Conservation (phyloP, 2,329 filamentous ascomycete species). For the Orbilia quercus region DNA sequence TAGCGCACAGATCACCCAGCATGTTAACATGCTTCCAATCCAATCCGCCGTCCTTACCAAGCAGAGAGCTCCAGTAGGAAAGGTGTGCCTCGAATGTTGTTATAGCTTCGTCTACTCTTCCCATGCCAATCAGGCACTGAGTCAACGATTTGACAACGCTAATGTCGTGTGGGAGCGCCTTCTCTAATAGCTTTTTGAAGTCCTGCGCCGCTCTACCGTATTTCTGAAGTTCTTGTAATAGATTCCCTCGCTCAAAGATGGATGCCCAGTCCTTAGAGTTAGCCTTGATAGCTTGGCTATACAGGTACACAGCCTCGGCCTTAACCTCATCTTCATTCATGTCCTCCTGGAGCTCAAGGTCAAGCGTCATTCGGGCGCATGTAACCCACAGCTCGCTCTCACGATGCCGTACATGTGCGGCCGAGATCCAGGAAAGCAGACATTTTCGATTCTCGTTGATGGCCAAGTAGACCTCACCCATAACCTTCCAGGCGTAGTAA, state of each 20-base stretch:
- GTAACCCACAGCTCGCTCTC: slow-evolving; percentile 71
- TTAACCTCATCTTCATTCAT: slow-evolving; percentile 66
- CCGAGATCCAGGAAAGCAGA: slow-evolving; percentile 71
- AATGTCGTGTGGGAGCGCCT: slow-evolving; percentile 67
- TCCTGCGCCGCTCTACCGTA: slow-evolving; percentile 65
- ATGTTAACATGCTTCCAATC: slow-evolving; percentile 86
- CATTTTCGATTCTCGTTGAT: slow-evolving; percentile 70
- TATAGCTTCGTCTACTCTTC: slow-evolving; percentile 61
- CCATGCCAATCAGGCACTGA: slow-evolving; percentile 61
- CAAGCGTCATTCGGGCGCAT: slow-evolving; percentile 69
- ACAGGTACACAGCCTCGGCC: slow-evolving; percentile 71
- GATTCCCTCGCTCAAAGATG: slow-evolving; percentile 71
- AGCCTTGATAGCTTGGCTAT: slow-evolving; percentile 70
- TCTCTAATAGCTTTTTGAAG: slow-evolving; percentile 70
- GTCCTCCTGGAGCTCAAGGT: slow-evolving; percentile 65
- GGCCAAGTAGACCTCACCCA: slow-evolving; percentile 73
- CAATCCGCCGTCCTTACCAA: slow-evolving; percentile 63
- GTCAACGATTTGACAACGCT: slow-evolving; percentile 62
- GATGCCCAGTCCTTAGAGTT: slow-evolving; percentile 71
- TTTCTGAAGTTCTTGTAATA: slow-evolving; percentile 70
- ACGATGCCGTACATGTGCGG: slow-evolving; percentile 73
- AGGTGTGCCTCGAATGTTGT: slow-evolving; percentile 62
- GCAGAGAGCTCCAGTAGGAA: slow-evolving; percentile 62
- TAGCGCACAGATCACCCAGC: slow-evolving; percentile 82
- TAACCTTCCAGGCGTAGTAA: slow-evolving; percentile 73